phyloP scores from a whole-genome alignment of 2,329 filamentous ascomycete species.

The Plenodomus biglobosus region DNA sequence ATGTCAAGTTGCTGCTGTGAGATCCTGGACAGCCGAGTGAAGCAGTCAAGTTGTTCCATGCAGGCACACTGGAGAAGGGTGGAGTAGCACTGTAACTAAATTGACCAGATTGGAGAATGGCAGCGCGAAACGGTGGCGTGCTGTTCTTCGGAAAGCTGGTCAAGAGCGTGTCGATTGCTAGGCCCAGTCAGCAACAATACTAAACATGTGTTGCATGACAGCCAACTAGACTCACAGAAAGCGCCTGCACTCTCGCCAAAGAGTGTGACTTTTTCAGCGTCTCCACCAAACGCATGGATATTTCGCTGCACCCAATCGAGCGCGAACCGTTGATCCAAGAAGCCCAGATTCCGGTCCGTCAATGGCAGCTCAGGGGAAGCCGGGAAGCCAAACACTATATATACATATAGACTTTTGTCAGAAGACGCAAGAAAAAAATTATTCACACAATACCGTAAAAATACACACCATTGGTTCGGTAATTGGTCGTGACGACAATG shows the following conservation, averaged over 20 bases:
- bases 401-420: no score
- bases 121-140: constrained; percentile 31
- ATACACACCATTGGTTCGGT: constrained; percentile 32
- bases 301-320: constrained; percentile 58
- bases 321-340: constrained; percentile 59
- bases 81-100: constrained; percentile 22
- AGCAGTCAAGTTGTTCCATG: constrained; percentile 27
- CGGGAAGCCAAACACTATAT: constrained; percentile 34
- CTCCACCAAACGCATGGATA: constrained; percentile 53
- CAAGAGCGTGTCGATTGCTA: constrained; percentile 26
- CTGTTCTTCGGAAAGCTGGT: constrained; percentile 27
- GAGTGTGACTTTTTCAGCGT: constrained; percentile 54
- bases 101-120: constrained; percentile 32
- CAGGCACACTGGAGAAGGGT: constrained; percentile 7
- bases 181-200: not conserved
- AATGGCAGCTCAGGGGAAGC: constrained; percentile 22
- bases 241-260: constrained; percentile 36
- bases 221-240: constrained; percentile 3
- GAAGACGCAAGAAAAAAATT: not conserved
- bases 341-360: constrained; percentile 50
- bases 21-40: constrained; percentile 24
- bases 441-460: no score
- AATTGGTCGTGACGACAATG: constrained; percentile 31
- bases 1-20: constrained; percentile 21
- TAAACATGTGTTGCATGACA: not conserved